Evolutionary conservation across 1,284 basidiomycete species (phyloP), one percentile per base, ranked within the genome.

Genomic region (Xerocomus minutiporus): DNA sequence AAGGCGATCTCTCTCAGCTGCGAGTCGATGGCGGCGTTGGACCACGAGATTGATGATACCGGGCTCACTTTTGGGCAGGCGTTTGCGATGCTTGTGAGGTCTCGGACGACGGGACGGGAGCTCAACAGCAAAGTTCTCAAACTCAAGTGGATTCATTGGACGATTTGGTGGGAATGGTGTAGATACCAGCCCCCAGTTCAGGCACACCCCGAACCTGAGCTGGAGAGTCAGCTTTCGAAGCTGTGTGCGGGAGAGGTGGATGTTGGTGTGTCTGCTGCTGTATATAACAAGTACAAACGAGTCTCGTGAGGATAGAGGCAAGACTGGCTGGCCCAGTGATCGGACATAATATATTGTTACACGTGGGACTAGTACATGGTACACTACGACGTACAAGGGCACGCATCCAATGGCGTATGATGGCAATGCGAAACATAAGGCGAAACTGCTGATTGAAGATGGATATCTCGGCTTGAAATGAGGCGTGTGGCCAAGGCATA

Each of bases 231-330:
- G 3, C 57, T 65, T 7, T 48, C 26, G 44, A 53, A 20, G 35
- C 8, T 68, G 34, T 67, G 65, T 28, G 59, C 56, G 8, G 55
- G 51, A 1, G 51, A 67, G 12, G 65, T 65, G 2, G 64, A 65
- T 15, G 64, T 65, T n/a, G 64, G 64, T 1, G 64, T 68, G 29
- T 68, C 66, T 23, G 44, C 58, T 0, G 64, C 64, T 0, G 57
- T 65, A 4, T 65, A 65, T 46, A 65, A 65, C 57, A 65, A 64
- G 55, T 65, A 65, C 55, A 65, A 65, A 48, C 66, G 64, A 6
- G 64, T 65, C 11, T 65, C 64, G 1, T 65, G 53, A 44, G 5
- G 25, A 28, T 3, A n/a, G 8, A 23, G 5, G 28, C n/a, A 5
- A 25, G 5, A 13, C 54, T 57, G 62, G 56, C 60, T 26, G 62